Evolutionary conservation across 345 rosid species (phyloP).

Genomic region (Gossypium thurberi): DNA sequence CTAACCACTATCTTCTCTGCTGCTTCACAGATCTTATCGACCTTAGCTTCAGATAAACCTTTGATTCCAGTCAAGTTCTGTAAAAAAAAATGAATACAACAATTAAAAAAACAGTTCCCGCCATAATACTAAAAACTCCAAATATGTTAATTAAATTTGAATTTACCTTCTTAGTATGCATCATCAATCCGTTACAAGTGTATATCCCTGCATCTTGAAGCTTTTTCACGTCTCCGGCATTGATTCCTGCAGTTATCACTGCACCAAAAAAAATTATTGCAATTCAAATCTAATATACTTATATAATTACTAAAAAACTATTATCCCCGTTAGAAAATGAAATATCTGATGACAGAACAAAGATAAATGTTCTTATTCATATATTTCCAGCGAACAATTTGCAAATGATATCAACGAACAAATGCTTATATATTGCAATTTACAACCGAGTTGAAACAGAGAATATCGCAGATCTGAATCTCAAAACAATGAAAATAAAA

Average conservation of each 20-base stretch:
- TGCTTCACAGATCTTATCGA: slow-evolving; percentile 94
- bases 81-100: neutral
- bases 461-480: neutral
- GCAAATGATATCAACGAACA: neutral
- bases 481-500: neutral
- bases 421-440: neutral
- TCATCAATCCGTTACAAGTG: slow-evolving; percentile 96
- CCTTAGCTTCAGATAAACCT: slow-evolving; percentile 96
- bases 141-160: neutral
- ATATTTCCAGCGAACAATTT: neutral
- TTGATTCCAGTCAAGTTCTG: slow-evolving; percentile 87
- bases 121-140: neutral
- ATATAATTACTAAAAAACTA: too few species aligned
- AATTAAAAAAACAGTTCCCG: neutral
- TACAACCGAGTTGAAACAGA: neutral
- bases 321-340: neutral
- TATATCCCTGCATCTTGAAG: slow-evolving; percentile 94
- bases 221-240: slow-evolving; percentile 86
- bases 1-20: slow-evolving; percentile 91
- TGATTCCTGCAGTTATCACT: slow-evolving; percentile 83
- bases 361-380: neutral
- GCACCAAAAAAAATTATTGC: slow-evolving; percentile 6
- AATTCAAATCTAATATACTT: neutral
- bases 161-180: slow-evolving; percentile 87
- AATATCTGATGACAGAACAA: neutral